Conservation (phyloP, 257 asterid species). For the Scutellaria minor region DNA sequence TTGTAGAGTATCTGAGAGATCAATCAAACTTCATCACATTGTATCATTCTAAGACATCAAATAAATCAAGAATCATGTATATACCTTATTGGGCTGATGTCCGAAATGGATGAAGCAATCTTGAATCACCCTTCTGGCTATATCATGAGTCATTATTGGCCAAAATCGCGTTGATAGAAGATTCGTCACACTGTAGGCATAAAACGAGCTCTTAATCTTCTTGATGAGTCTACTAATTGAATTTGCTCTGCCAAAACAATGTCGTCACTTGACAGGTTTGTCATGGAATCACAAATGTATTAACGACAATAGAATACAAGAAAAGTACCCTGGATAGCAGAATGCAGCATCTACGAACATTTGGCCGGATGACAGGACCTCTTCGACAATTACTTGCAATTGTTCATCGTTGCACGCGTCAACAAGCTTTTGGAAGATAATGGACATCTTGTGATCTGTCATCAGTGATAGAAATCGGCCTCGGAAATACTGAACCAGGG, state of each 20-base stretch:
- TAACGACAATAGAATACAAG: neutral
- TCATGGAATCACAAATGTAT: too few species aligned
- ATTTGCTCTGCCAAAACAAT: conserved; percentile 36
- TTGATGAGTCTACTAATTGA: conserved; percentile 36
- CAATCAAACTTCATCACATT: neutral
- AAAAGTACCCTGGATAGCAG: conserved; percentile 38
- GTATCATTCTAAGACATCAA: neutral
- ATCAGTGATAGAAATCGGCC: conserved; percentile 18
- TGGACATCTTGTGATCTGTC: neutral
- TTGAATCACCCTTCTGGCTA: conserved; percentile 34
- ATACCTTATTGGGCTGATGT: conserved; percentile 40
- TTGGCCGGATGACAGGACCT: neutral
- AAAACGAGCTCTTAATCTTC: conserved; percentile 33
- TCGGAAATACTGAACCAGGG: neutral
- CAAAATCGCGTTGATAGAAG: conserved; percentile 27
- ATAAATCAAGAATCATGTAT: neutral
- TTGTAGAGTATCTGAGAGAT: conserved; percentile 38
- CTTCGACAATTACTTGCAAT: conserved; percentile 25
- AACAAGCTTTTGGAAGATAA: conserved; percentile 21
- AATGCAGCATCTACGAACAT: conserved; percentile 35
- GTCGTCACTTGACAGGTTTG: neutral
- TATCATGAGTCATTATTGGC: conserved; percentile 31
- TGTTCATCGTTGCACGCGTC: conserved; percentile 23
- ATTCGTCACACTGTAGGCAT: conserved; percentile 26
- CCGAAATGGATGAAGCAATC: conserved; percentile 37